A percentile compares a stretch with the other conserved stretches of the same genome.
Evolutionary conservation across 257 asterid genomes (phyloP).

Genomic region (Misopates orontium): DNA sequence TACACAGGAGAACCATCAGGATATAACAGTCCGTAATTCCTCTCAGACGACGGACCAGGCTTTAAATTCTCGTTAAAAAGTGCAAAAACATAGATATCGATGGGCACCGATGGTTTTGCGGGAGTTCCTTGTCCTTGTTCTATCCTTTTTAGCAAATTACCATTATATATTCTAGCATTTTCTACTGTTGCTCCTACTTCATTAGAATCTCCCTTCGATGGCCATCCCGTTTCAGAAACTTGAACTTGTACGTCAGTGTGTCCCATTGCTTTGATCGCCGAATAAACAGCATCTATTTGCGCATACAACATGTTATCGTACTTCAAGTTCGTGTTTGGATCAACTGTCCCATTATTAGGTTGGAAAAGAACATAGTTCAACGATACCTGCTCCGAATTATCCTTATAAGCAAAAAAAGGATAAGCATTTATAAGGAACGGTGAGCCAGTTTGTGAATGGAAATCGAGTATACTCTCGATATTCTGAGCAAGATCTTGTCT

Average conservation of each 20-base stretch:
- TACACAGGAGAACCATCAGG: constrained; percentile 90
- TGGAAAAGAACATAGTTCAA: constrained; percentile 72
- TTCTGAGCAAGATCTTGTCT: constrained; percentile 56
- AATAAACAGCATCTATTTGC: constrained; percentile 84
- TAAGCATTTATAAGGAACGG: constrained; percentile 87
- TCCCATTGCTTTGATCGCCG: constrained; percentile 80
- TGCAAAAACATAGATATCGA: constrained; percentile 82
- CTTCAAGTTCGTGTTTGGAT: constrained; percentile 56
- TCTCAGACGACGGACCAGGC: constrained; percentile 90
- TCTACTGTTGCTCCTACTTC: constrained; percentile 88
- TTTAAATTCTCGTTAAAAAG: constrained; percentile 88
- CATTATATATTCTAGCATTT: constrained; percentile 74
- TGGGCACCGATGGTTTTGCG: constrained; percentile 66
- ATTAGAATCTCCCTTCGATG: constrained; percentile 71
- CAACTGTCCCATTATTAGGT: constrained; percentile 62
- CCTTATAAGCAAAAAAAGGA: constrained; percentile 91
- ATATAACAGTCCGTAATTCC: constrained; percentile 82
- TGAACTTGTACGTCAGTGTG: constrained; percentile 55
- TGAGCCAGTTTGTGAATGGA: constrained; percentile 61
- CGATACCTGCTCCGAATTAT: constrained; percentile 50
- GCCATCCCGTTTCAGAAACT: constrained; percentile 98
- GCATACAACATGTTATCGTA: constrained; percentile 96
- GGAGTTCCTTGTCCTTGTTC: constrained; percentile 76
- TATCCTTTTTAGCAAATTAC: constrained; percentile 65
- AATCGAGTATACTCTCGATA: constrained; percentile 54